phyloP scores from a whole-genome alignment of 1,139 yeast species.

The Sugiyamaella xylanicola region DNA sequence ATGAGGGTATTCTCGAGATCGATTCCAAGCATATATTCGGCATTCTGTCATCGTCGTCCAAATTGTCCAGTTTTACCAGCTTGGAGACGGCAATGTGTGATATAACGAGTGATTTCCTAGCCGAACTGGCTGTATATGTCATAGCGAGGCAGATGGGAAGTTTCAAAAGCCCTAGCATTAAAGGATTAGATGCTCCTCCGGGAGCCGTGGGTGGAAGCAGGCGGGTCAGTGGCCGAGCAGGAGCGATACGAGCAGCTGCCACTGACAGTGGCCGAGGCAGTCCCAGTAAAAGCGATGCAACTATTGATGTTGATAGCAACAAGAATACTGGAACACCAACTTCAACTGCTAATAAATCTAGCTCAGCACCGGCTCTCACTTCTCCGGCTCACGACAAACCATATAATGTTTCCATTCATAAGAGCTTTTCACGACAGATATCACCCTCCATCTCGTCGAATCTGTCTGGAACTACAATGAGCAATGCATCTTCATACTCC shows the following conservation, averaged over 20 bases:
- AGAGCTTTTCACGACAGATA: conserved; percentile 6
- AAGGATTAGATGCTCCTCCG: conserved; percentile 36
- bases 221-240: conserved; percentile 3
- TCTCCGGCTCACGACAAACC: conserved; percentile 29
- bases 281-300: background rate
- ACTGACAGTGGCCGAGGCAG: background rate
- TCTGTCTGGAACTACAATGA: conserved; percentile 1
- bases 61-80: conserved; percentile 44
- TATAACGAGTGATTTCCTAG: conserved; percentile 63
- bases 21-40: conserved; percentile 38
- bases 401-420: conserved; percentile 26
- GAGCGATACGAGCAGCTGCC: background rate
- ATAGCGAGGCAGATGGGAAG: conserved; percentile 41
- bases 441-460: conserved; percentile 8
- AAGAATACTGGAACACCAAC: background rate
- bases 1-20: conserved; percentile 34
- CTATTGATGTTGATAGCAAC: too few species aligned
- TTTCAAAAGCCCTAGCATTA: conserved; percentile 41
- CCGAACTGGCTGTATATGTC: conserved; percentile 67
- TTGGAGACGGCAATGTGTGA: conserved; percentile 76
- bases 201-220: background rate
- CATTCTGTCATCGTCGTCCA: conserved; percentile 31
- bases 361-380: too few species aligned
- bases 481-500: conserved; percentile 2
- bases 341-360: too few species aligned